phyloP scores from a whole-genome alignment of 805 yeast species.

The Brettanomyces bruxellensis region DNA sequence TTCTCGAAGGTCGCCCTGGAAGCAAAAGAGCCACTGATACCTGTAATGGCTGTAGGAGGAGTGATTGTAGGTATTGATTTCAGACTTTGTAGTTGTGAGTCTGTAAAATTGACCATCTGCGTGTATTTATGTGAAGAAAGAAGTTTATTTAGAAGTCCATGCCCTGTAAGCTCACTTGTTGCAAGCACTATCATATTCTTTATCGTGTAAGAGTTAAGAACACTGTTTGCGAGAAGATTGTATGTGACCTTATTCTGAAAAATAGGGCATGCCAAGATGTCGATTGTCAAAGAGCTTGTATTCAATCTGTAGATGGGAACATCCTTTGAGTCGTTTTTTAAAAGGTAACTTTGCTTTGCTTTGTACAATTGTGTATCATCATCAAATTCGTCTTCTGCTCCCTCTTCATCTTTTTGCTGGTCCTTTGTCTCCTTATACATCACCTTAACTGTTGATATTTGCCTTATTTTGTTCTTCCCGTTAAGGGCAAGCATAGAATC shows the following conservation, averaged over 20 bases:
- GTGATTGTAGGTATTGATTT: conserved; percentile 26
- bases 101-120: neutral
- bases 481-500: conserved; percentile 11
- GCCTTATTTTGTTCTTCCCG: conserved; percentile 3
- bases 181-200: conserved; percentile 12
- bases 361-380: conserved; percentile 42
- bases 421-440: neutral
- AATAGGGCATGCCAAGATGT: conserved; percentile 13
- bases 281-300: conserved; percentile 1
- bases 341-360: neutral
- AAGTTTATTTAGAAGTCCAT: conserved; percentile 11
- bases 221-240: conserved; percentile 12
- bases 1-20: conserved; percentile 19
- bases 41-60: conserved; percentile 44
- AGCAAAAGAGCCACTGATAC: conserved; percentile 31
- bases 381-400: conserved; percentile 24
- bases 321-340: conserved; percentile 7
- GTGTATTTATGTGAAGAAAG: conserved; percentile 2
- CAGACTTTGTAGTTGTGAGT: neutral
- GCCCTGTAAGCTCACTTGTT: conserved; percentile 16
- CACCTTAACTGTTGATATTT: conserved; percentile 9
- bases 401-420: no score
- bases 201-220: conserved; percentile 8
- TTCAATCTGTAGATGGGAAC: conserved; percentile 9
- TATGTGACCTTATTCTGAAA: conserved; percentile 17